Evolutionary conservation across 2,329 filamentous ascomycete species (phyloP).

Genomic region (Fusarium paranaense): DNA sequence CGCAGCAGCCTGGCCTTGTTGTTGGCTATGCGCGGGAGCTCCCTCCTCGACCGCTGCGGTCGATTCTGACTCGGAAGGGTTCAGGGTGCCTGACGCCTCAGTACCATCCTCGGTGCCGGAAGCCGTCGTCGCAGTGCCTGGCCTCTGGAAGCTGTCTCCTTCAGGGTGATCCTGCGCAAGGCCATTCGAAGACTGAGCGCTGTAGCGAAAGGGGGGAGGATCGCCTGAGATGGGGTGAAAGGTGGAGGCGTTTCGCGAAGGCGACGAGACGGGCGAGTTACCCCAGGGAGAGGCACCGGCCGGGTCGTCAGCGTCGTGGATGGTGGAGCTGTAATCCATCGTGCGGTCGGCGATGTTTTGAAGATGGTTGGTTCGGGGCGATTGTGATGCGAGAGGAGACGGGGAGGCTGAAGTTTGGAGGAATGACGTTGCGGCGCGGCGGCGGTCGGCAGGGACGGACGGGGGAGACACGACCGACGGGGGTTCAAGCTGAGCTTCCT

Average conservation of each 20-base stretch:
- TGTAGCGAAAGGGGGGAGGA: conserved; percentile 58
- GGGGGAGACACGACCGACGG: conserved; percentile 5
- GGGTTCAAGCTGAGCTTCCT: conserved; percentile 4
- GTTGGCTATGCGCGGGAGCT: conserved; percentile 40
- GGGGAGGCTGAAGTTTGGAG: conserved; percentile 14
- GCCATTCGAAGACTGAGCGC: conserved; percentile 57
- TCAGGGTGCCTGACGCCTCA: conserved; percentile 48
- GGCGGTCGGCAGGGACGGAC: conserved; percentile 36
- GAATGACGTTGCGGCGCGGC: conserved; percentile 41
- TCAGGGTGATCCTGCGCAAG: conserved; percentile 51
- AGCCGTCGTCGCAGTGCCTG: conserved; percentile 59
- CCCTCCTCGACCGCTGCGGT: conserved; percentile 27
- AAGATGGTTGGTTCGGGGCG: conserved; percentile 5
- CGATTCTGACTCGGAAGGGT: conserved; percentile 34
- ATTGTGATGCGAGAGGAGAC: conserved; percentile 25
- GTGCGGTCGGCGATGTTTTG: conserved; percentile 27
- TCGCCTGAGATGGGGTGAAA: conserved; percentile 58
- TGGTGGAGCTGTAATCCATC: conserved; percentile 71
- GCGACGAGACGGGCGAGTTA: conserved; percentile 63
- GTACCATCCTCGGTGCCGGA: conserved; percentile 57
- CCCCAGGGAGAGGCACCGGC: conserved; percentile 68
- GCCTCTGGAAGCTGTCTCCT: conserved; percentile 57
- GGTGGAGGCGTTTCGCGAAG: conserved; percentile 57
- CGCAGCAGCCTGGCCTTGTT: conserved; percentile 42
- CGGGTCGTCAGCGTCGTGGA: conserved; percentile 66